Evolutionary conservation across 2,329 filamentous ascomycete genomes (phyloP).

Genomic region (Coniochaeta prunicola): DNA sequence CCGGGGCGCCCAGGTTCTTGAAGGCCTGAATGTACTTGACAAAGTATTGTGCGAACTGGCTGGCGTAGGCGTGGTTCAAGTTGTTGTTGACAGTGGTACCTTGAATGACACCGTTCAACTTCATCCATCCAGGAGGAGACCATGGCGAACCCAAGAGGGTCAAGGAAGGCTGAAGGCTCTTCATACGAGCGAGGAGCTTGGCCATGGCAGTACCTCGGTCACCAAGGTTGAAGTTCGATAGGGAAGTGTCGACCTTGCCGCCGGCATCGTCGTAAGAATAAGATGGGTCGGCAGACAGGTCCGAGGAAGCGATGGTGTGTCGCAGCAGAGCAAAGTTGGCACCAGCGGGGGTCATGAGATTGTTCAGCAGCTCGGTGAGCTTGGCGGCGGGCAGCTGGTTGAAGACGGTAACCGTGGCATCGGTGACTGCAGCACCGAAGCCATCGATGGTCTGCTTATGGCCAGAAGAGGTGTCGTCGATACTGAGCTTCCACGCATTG

Average conservation of each 20-base stretch:
- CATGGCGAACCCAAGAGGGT: constrained; percentile 30
- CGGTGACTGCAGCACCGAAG: constrained; percentile 34
- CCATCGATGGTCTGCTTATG: constrained; percentile 31
- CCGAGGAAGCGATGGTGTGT: constrained; percentile 32
- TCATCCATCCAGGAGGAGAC: constrained; percentile 35
- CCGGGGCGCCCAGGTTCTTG: constrained; percentile 21
- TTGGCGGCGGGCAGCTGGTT: constrained; percentile 21
- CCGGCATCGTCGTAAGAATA: constrained; percentile 31
- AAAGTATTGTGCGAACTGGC: constrained; percentile 28
- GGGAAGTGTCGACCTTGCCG: constrained; percentile 19
- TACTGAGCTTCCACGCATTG: constrained; percentile 26
- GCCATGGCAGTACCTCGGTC: constrained; percentile 31
- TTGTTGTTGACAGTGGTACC: constrained; percentile 28
- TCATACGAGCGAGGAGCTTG: constrained; percentile 27
- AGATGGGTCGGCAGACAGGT: constrained; percentile 28
- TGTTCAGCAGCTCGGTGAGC: constrained; percentile 23
- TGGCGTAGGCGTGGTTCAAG: constrained; percentile 28
- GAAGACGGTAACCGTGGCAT: constrained; percentile 31
- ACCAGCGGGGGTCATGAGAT: constrained; percentile 27
- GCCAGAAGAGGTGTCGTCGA: constrained; percentile 29
- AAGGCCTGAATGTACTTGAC: constrained; percentile 34
- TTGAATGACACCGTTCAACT: constrained; percentile 25
- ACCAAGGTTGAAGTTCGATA: constrained; percentile 25
- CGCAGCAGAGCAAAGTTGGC: constrained; percentile 31
- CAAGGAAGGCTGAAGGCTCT: constrained; percentile 23